Conservation (phyloP, 2,329 filamentous ascomycete species). For the Leptographium flavum region DNA sequence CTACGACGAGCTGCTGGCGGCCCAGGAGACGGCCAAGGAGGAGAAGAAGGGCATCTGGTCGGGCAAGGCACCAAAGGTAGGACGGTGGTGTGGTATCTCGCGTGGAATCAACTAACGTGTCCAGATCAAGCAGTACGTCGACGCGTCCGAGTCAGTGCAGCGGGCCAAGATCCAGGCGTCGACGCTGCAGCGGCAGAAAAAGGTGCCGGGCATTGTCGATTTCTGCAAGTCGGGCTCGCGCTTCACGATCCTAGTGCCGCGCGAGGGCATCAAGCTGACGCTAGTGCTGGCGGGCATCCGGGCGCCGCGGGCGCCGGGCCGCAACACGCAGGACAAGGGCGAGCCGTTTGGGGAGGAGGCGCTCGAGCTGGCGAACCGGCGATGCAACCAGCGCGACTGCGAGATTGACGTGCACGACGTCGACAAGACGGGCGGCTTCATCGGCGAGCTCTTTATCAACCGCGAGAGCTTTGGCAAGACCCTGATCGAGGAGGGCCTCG, state of each 20-base stretch:
- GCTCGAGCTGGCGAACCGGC: slow-evolving; percentile 74
- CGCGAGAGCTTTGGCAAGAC: slow-evolving; percentile 91
- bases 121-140: slow-evolving; percentile 58
- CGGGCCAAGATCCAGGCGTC: slow-evolving; percentile 92
- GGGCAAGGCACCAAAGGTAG: slow-evolving; percentile 60
- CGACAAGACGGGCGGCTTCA: slow-evolving; percentile 96
- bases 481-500: slow-evolving; percentile 85
- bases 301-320: slow-evolving; percentile 70
- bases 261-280: slow-evolving; percentile 87
- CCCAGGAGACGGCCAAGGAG: slow-evolving; percentile 70
- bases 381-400: slow-evolving; percentile 86
- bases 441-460: slow-evolving; percentile 84
- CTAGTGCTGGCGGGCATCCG: slow-evolving; percentile 89
- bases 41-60: slow-evolving; percentile 94
- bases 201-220: slow-evolving; percentile 84
- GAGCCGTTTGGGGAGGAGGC: slow-evolving; percentile 95
- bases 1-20: slow-evolving; percentile 76
- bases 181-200: slow-evolving; percentile 78
- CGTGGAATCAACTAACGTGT: no score
- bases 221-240: slow-evolving; percentile 96
- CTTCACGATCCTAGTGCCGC: slow-evolving; percentile 82
- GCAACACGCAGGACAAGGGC: slow-evolving; percentile 60
- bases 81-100: no score
- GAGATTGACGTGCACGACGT: slow-evolving; percentile 91
- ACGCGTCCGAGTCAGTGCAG: slow-evolving; percentile 84